A percentile compares a stretch with the other conserved stretches of the same genome.
Evolutionary conservation across 2,329 filamentous ascomycete genomes (phyloP).

Genomic region (Arthroderma sp.): DNA sequence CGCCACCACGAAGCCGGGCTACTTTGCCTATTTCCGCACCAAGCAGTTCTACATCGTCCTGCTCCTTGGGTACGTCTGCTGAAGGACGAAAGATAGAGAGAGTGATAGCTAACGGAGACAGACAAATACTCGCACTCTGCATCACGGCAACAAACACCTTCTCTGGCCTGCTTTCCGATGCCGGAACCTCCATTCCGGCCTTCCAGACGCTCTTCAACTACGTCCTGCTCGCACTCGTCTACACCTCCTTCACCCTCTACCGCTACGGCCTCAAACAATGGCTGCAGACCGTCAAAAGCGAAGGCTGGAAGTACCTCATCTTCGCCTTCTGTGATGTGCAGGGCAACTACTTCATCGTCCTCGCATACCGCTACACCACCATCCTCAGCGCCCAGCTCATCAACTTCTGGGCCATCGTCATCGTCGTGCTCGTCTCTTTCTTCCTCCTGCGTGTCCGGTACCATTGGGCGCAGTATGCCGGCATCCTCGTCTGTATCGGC

Average conservation of each 20-base stretch:
- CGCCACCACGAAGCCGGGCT: constrained; percentile 35
- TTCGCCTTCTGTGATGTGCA: constrained; percentile 87
- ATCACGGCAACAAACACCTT: constrained; percentile 92
- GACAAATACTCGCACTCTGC: constrained; percentile 73
- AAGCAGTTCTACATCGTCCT: constrained; percentile 81
- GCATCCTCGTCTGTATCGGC: constrained; percentile 81
- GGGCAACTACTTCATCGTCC: constrained; percentile 95
- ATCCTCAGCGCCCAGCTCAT: constrained; percentile 87
- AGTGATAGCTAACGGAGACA: constrained; percentile 18
- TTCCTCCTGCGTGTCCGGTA: constrained; percentile 68
- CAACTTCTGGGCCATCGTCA: constrained; percentile 97
- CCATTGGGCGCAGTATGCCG: constrained; percentile 68
- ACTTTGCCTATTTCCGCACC: constrained; percentile 63
- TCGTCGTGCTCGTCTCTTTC: constrained; percentile 79
- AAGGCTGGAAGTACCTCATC: constrained; percentile 91
- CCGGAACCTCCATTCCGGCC: constrained; percentile 71
- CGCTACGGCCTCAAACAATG: constrained; percentile 65
- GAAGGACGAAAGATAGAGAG: constrained; percentile 1
- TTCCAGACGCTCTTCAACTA: constrained; percentile 98
- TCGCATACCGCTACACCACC: constrained; percentile 87
- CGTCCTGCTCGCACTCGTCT: constrained; percentile 67
- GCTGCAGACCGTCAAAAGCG: constrained; percentile 48
- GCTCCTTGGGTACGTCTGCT: constrained; percentile 49
- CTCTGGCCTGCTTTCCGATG: constrained; percentile 56
- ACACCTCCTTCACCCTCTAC: constrained; percentile 67